phyloP scores from a whole-genome alignment of 1,139 yeast genomes.

The Ogataea hybrid region DNA sequence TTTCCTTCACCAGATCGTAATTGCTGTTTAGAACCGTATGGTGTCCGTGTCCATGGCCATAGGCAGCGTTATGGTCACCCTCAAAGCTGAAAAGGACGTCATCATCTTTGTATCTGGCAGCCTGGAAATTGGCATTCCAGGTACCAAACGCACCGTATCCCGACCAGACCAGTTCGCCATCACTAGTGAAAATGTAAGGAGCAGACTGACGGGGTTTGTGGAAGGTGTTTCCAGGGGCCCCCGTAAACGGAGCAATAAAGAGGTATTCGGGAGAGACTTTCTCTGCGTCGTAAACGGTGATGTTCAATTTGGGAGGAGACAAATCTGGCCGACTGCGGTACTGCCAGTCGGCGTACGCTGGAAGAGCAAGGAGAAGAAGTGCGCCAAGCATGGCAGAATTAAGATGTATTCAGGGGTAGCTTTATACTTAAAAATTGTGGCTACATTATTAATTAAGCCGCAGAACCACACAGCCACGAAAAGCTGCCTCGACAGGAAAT shows the following conservation, averaged over 20 bases:
- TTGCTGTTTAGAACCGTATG: conserved; percentile 33
- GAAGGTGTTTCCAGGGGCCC: conserved; percentile 25
- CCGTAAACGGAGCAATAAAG: conserved; percentile 36
- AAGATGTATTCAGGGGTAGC: no score
- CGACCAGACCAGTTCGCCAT: conserved; percentile 39
- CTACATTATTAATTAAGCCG: not conserved
- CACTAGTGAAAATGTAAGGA: conserved; percentile 35
- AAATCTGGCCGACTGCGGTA: conserved; percentile 37
- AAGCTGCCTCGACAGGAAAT: no score
- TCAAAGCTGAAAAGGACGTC: conserved; percentile 35
- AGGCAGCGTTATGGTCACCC: conserved; percentile 35
- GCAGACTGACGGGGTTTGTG: conserved; percentile 27
- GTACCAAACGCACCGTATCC: conserved; percentile 35
- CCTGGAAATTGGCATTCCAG: conserved; percentile 38
- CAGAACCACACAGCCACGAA: not conserved
- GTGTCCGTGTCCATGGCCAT: conserved; percentile 42
- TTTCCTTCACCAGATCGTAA: conserved; percentile 33
- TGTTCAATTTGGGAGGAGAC: conserved; percentile 36
- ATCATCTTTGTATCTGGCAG: conserved; percentile 30
- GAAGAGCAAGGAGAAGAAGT: not conserved
- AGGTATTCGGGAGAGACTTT: conserved; percentile 33
- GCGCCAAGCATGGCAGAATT: not conserved
- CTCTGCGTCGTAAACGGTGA: conserved; percentile 23
- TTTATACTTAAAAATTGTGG: not conserved
- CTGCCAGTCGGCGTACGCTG: conserved; percentile 31